Evolutionary conservation across 2,329 filamentous ascomycete species (phyloP).

Genomic region (Gaeumannomyces tritici): DNA sequence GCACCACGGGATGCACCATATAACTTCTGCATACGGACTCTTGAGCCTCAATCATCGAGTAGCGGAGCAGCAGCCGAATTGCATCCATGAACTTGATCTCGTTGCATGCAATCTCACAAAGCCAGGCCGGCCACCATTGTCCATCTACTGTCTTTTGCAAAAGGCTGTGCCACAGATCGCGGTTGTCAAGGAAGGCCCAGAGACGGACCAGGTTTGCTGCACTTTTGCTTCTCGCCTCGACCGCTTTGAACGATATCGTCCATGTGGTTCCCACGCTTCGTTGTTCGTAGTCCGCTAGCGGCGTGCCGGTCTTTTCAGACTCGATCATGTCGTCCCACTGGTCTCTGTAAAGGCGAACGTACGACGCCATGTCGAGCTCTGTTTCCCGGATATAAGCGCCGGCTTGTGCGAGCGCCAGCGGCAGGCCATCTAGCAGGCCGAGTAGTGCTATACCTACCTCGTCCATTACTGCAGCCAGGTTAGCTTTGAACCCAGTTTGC

Average conservation of each 20-base stretch:
- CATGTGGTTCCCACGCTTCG: slow-evolving; percentile 11
- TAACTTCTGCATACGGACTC: too few species aligned
- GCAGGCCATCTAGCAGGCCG: slow-evolving; percentile 15
- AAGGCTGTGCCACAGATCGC: slow-evolving; percentile 13
- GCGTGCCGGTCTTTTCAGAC: not conserved
- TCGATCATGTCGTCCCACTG: slow-evolving; percentile 8
- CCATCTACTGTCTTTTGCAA: slow-evolving; percentile 6
- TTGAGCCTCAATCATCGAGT: too few species aligned
- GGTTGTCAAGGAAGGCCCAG: slow-evolving; percentile 14
- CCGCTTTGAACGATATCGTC: slow-evolving; percentile 10
- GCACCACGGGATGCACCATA: too few species aligned
- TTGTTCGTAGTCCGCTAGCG: slow-evolving; percentile 8
- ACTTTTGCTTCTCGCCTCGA: slow-evolving; percentile 9
- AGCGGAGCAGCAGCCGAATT: too few species aligned
- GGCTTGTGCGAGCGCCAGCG: slow-evolving; percentile 17
- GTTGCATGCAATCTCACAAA: too few species aligned
- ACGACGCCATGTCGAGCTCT: slow-evolving; percentile 6
- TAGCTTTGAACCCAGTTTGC: slow-evolving; percentile 4
- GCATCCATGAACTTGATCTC: too few species aligned
- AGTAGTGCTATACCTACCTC: slow-evolving; percentile 11
- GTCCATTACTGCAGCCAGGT: slow-evolving; percentile 9
- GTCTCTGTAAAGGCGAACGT: slow-evolving; percentile 10
- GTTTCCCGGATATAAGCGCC: slow-evolving; percentile 13
- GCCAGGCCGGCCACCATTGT: too few species aligned
- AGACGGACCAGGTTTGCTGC: slow-evolving; percentile 13